Percentiles rank a stretch among this genome's conserved stretches.
phyloP scores from a whole-genome alignment of 1,284 basidiomycete genomes.

The Fomitopsis schrenkii region DNA sequence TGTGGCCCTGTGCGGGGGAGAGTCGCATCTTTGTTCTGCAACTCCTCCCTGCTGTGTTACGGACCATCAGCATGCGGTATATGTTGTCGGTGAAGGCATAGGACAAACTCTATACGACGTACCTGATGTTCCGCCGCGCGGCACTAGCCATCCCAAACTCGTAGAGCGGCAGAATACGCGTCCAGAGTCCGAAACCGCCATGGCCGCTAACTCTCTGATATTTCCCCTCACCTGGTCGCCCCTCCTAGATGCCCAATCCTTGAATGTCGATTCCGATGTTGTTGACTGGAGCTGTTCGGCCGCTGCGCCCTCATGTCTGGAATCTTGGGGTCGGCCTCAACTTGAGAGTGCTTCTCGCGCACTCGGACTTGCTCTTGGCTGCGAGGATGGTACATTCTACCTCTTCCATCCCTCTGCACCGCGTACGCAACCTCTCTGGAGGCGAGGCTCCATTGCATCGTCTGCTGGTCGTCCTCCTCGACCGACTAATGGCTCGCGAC shows the following conservation, averaged over 20 bases:
- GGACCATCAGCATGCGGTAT: no score
- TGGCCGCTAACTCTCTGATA: not conserved
- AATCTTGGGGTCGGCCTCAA: not conserved
- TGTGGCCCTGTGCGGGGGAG: no score
- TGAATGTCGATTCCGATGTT: not conserved
- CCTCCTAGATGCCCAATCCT: not conserved
- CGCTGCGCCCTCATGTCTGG: conserved; percentile 2
- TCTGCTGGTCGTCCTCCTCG: conserved; percentile 5
- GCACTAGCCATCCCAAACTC: no score
- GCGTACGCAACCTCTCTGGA: not conserved
- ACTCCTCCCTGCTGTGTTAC: no score
- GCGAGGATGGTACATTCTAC: conserved; percentile 33
- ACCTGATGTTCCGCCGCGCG: no score
- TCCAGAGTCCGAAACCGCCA: not conserved
- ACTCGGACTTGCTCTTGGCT: conserved; percentile 18
- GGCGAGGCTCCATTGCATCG: conserved; percentile 1
- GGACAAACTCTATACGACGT: no score
- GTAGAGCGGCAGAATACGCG: no score
- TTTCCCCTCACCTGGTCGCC: not conserved
- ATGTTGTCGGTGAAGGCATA: no score
- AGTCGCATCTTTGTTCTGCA: no score
- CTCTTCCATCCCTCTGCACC: conserved; percentile 18
- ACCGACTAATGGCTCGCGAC: conserved; percentile 13
- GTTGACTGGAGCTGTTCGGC: conserved; percentile 2
- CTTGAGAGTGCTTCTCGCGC: not conserved